Percentiles rank a stretch among this genome's conserved stretches.
These are phyloP conservation scores for Colletotrichum tofieldiae DNA, from an alignment of 2,329 filamentous ascomycete genomes.

Conservation along the genomic window DNA sequence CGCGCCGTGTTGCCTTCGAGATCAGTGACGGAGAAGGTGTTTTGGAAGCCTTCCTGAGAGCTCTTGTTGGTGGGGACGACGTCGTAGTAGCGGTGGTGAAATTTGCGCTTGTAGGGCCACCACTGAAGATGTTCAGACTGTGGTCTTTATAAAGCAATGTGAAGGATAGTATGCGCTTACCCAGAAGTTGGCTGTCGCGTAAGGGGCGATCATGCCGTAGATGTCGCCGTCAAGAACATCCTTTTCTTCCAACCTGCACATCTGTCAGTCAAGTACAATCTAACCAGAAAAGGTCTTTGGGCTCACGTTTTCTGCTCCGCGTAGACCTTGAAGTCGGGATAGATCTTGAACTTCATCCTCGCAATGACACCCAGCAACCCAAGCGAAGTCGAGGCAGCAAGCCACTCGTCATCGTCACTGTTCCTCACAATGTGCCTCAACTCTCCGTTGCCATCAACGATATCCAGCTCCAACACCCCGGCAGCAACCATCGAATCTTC, in stretches of 20 bases:
- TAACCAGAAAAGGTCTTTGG: not conserved
- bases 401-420: conserved; percentile 63
- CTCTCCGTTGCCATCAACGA: conserved; percentile 63
- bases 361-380: conserved; percentile 65
- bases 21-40: conserved; percentile 65
- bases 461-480: conserved; percentile 64
- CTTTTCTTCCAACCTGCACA: conserved; percentile 58
- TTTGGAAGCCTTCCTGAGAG: conserved; percentile 65
- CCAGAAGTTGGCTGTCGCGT: conserved; percentile 68
- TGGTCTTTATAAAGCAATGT: too few species aligned
- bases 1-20: conserved; percentile 59
- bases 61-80: conserved; percentile 57
- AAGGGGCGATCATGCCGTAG: conserved; percentile 64
- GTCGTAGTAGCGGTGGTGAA: conserved; percentile 69
- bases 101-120: conserved; percentile 67
- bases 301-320: conserved; percentile 65
- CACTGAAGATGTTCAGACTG: conserved; percentile 52
- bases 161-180: conserved; percentile 47
- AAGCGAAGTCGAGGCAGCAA: conserved; percentile 66
- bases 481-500: conserved; percentile 67
- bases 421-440: conserved; percentile 59
- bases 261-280: conserved; percentile 22
- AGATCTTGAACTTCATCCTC: conserved; percentile 64
- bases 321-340: conserved; percentile 67
- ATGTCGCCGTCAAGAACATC: conserved; percentile 66